Evolutionary conservation across 768 basidiomycete genomes (phyloP).

Genomic region (Macrocybe gigantea): DNA sequence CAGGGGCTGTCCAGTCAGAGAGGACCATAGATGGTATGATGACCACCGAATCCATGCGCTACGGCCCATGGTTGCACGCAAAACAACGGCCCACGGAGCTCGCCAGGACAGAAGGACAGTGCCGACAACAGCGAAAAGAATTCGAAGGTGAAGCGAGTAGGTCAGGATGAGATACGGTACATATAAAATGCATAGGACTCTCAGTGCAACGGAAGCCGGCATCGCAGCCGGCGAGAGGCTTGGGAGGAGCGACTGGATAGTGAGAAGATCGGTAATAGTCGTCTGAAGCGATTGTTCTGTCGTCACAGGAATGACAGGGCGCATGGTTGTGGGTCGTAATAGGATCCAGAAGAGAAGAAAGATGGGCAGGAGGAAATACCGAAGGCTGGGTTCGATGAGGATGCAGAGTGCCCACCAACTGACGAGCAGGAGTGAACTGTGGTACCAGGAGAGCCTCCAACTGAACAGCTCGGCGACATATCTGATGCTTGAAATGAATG

Average conservation of each 20-base stretch:
- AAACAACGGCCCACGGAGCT: constrained; percentile 59
- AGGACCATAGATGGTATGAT: constrained; percentile 43
- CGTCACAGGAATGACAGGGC: constrained; percentile 22
- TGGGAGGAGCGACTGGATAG: constrained; percentile 57
- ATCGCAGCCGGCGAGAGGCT: constrained; percentile 22
- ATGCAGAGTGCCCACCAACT: constrained; percentile 78
- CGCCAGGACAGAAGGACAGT: constrained; percentile 55
- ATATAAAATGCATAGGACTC: constrained; percentile 50
- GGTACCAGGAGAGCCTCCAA: constrained; percentile 56
- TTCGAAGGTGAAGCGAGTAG: constrained; percentile 52
- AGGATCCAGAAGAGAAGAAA: constrained; percentile 6
- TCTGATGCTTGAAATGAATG: constrained; percentile 39
- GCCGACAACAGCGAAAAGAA: constrained; percentile 55
- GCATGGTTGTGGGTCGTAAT: constrained; percentile 9
- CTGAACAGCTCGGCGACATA: constrained; percentile 41
- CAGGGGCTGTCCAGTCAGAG: constrained; percentile 50
- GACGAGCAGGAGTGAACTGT: constrained; percentile 62
- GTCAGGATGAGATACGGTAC: constrained; percentile 65
- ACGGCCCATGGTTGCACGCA: constrained; percentile 51
- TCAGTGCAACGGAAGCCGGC: constrained; percentile 36
- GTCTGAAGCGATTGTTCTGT: constrained; percentile 52
- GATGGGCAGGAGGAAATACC: constrained; percentile 17
- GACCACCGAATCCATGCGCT: constrained; percentile 67
- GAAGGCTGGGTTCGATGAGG: constrained; percentile 42
- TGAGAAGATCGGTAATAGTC: constrained; percentile 59